A percentile compares a stretch with the other conserved stretches of the same genome.
Evolutionary conservation across 371 early-diverging fungal genomes (phyloP).

Genomic region (Choanephora cucurbitarum): DNA sequence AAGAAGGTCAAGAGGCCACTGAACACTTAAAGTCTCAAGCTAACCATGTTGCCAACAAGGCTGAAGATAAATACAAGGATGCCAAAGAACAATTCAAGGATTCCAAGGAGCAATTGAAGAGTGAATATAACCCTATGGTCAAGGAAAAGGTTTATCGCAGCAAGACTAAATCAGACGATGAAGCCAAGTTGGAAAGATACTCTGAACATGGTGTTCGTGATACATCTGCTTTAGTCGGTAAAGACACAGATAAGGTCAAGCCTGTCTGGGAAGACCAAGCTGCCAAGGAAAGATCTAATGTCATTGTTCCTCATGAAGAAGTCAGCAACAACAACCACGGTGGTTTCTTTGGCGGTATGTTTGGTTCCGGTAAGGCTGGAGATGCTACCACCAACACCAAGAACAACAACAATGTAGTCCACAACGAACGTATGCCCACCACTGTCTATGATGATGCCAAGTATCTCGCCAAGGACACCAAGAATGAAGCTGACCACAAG

Average conservation of each 20-base stretch:
- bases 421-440: not conserved
- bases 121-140: constrained; percentile 22
- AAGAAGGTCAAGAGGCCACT: constrained; percentile 6
- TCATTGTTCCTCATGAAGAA: not conserved
- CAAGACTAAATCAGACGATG: constrained; percentile 18
- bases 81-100: constrained; percentile 4
- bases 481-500: no score
- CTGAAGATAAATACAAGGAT: constrained; percentile 4
- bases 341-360: not conserved
- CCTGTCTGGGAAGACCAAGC: constrained; percentile 20
- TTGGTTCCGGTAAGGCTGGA: not conserved
- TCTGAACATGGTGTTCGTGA: constrained; percentile 14
- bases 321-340: not conserved
- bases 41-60: not conserved
- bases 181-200: constrained; percentile 12
- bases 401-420: not conserved
- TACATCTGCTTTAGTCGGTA: constrained; percentile 12
- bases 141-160: constrained; percentile 17
- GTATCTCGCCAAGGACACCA: constrained; percentile 10
- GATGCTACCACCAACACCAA: not conserved
- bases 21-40: constrained; percentile 10
- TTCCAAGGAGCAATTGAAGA: not conserved
- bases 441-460: not conserved
- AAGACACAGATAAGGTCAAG: constrained; percentile 23
- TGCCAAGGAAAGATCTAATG: not conserved